Evolutionary conservation across 2,329 filamentous ascomycete species (phyloP).

Genomic region (Didymella pinodella): DNA sequence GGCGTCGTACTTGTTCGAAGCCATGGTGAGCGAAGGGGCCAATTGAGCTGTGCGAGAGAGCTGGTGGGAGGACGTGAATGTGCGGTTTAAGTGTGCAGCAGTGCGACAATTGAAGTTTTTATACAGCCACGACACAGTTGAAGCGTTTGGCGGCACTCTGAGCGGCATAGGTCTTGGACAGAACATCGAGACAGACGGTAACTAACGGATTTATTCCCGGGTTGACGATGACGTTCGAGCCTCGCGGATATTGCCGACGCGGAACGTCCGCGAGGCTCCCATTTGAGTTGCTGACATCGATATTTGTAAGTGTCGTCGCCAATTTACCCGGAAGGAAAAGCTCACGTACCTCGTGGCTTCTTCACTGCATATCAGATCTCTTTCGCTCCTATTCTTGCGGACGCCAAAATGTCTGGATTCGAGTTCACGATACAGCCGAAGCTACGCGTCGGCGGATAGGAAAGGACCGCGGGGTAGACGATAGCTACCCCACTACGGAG

Average conservation of each 20-base stretch:
- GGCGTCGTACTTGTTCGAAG: constrained; percentile 49
- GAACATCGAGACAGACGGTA: constrained; percentile 18
- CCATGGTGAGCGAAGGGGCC: constrained; percentile 7
- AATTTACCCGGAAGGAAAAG: not conserved
- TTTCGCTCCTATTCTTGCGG: not conserved
- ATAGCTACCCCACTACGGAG: constrained; percentile 31
- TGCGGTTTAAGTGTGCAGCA: not conserved
- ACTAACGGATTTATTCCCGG: constrained; percentile 33
- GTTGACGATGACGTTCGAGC: not conserved
- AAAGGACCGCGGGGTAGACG: constrained; percentile 22
- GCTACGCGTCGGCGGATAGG: constrained; percentile 11
- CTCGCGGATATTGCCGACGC: not conserved
- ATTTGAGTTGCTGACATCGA: not conserved
- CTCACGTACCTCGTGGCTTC: not conserved
- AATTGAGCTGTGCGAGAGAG: not conserved
- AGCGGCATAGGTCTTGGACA: constrained; percentile 6
- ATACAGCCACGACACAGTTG: not conserved
- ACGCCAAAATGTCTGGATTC: not conserved
- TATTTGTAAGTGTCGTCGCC: not conserved
- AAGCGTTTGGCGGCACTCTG: constrained; percentile 1
- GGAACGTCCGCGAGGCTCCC: constrained; percentile 17
- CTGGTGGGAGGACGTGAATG: not conserved
- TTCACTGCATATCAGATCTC: not conserved
- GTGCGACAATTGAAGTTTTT: constrained; percentile 8
- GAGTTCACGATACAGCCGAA: constrained; percentile 9